Conservation (phyloP, 1,139 yeast genomes). For the Yamadazyma taylorii region DNA sequence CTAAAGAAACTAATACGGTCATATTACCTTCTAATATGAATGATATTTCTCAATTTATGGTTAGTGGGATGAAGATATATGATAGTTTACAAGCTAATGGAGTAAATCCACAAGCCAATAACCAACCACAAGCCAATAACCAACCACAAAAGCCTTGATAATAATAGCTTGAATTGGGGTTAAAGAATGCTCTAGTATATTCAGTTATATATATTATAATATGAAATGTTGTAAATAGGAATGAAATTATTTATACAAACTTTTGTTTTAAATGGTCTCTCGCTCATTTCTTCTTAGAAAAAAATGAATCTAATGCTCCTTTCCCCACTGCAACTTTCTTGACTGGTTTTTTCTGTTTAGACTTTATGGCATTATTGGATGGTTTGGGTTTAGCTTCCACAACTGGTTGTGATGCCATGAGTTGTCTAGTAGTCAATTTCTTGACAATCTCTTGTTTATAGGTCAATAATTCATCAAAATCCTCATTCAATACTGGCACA, state of each 20-base stretch:
- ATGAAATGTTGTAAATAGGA: neutral
- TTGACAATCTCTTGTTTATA: conserved; percentile 29
- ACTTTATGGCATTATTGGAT: conserved; percentile 13
- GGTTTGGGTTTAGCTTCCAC: conserved; percentile 20
- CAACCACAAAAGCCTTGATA: neutral
- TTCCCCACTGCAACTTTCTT: conserved; percentile 51
- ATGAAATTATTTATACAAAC: conserved; percentile 2
- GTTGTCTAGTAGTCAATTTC: conserved; percentile 27
- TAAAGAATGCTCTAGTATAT: no score
- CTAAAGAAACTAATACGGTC: conserved; percentile 78
- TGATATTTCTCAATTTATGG: conserved; percentile 73
- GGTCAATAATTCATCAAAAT: conserved; percentile 30
- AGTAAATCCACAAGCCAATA: conserved; percentile 12
- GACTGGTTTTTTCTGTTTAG: conserved; percentile 12
- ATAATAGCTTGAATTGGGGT: no score
- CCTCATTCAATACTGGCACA: conserved; percentile 26
- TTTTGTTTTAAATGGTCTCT: no score
- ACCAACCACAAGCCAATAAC: neutral
- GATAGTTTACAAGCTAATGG: conserved; percentile 40
- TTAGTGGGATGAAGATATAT: conserved; percentile 73
- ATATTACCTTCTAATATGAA: conserved; percentile 76
- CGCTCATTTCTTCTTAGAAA: conserved; percentile 29
- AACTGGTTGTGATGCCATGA: conserved; percentile 29
- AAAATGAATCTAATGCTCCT: conserved; percentile 66
- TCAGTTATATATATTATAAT: no score